Evolutionary conservation across 768 basidiomycete species (phyloP).

Genomic region (Mycena kentingensis): DNA sequence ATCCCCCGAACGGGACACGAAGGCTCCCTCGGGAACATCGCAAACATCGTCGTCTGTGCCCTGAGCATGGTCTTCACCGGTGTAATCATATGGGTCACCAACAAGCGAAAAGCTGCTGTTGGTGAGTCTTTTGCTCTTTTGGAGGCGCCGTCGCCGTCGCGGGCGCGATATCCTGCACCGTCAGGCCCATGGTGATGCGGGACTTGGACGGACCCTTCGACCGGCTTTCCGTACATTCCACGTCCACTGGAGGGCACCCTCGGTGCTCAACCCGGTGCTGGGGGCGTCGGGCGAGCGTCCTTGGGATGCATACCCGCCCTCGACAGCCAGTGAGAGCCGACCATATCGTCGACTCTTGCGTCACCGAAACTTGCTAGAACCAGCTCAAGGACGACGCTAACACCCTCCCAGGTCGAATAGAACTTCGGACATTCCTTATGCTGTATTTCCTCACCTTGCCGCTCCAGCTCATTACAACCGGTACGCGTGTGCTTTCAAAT

Average conservation of each 20-base stretch:
- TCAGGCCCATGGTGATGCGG: no score
- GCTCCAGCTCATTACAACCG: conserved; percentile 77
- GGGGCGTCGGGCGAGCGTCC: no score
- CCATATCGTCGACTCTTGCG: neutral
- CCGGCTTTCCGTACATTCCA: no score
- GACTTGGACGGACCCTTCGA: no score
- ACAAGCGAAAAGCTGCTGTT: conserved; percentile 83
- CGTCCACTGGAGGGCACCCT: no score
- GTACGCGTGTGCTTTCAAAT: conserved; percentile 6
- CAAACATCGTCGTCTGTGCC: conserved; percentile 83
- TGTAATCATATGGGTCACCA: conserved; percentile 57
- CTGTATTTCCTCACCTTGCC: conserved; percentile 73
- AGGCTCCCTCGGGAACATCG: conserved; percentile 76
- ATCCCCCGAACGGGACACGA: conserved; percentile 62
- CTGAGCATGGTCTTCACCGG: conserved; percentile 65
- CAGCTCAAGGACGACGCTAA: neutral
- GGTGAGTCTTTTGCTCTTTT: conserved; percentile 47
- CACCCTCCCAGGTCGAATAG: conserved; percentile 55
- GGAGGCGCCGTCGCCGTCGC: no score
- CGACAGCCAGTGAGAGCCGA: no score
- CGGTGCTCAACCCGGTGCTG: no score
- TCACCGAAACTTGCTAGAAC: conserved; percentile 2
- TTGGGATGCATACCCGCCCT: no score
- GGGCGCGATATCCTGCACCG: no score
- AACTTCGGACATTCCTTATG: conserved; percentile 66